Base-by-base conservation (phyloP, 2,329 filamentous ascomycete genomes). In the Lachnellula hyalina region DNA sequence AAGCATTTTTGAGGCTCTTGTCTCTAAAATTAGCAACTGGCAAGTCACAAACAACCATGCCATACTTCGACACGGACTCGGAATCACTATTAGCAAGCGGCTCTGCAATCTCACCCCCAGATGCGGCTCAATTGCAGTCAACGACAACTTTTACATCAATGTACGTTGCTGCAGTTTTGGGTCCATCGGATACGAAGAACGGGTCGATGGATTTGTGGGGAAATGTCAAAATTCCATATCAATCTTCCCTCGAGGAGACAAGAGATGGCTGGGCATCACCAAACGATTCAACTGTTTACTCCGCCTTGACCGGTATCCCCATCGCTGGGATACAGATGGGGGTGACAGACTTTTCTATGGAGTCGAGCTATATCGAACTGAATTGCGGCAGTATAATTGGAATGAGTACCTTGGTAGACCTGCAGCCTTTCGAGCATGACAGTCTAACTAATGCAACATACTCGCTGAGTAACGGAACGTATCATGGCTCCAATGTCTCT, bases 161-260 rank as follows among this genome's bases (percentile, higher is more conserved):
- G 23, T 57, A 50, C 28, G 45, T 41, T 40, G 51, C 47, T 4
- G 51, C 55, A 3, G n/a, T 57, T 4, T 34, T 57, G 5, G 40
- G 32, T 21, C 48, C 55, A 15, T 17, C 25, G 8, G 11, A 45
- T 23, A 46, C 28, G 17, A 57, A 57, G 41, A 32, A 35, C 9
- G 46, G 51, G 8, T 47, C 51, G 4, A 51, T 41, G 44, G 55
- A 57, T 21, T 45, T 51, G 32, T 57, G 51, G 51, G 46, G 32
- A 11, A 57, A 57, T 14, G 48, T 57, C n/a, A 54, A 52, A 12
- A 57, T 57, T 46, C 55, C 55, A 9, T 54, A 38, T 8, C 49
- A 51, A n/a, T 54, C 55, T 11, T 57, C 55, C 28, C 48, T 57
- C 1, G 17, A 35, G 5, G 9, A 25, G 6, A 28, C n/a, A 7